Evolutionary conservation across 805 yeast genomes (phyloP), one percentile per base, ranked within the genome.

Genomic region (Zygoascus ofunaensis): DNA sequence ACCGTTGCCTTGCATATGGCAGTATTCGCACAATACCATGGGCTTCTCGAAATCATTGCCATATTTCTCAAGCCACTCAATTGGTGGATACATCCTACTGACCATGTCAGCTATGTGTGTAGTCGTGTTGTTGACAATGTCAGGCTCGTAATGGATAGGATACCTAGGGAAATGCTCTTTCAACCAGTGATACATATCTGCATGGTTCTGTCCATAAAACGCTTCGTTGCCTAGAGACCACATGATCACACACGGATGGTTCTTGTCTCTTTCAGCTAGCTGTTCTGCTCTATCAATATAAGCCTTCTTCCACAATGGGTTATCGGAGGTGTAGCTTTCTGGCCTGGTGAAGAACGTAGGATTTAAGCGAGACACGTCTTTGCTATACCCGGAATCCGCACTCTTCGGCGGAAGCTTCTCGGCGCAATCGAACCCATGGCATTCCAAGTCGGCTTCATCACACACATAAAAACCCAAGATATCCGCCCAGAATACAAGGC

Each of bases 141-240:
- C 67, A 5, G 56, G 60, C 47, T 65, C 68, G 46, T 65, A 65
- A 41, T 65, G 69, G 18, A 65, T 53, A 5, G 64, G 67, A 21
- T 62, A 49, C 5, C 46, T 43, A 8, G 63, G 55, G 43, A 61
- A 65, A 20, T 54, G 33, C 28, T 47, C 36, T 41, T 58, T 51
- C 26, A 60, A 48, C 44, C 54, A 53, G 3, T 54, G 49, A 34
- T 55, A 56, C 66, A 65, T 64, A 7, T 47, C 52, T 3, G 40
- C 49, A 43, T 61, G 67, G 43, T 65, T 65, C 20, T 39, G 41
- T 10, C 69, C 69, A 44, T 52, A 63, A 43, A 61, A 61, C 2
- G 68, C 50, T 49, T 65, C 69, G 45, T 65, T 65, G 7, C 69
- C 69, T n/a, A 65, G 55, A 3, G 69, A 65, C 68, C 68, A 65